Evolutionary conservation across 768 basidiomycete genomes (phyloP), one percentile per base, ranked within the genome.

Genomic region (Mycena olivaceomarginata): DNA sequence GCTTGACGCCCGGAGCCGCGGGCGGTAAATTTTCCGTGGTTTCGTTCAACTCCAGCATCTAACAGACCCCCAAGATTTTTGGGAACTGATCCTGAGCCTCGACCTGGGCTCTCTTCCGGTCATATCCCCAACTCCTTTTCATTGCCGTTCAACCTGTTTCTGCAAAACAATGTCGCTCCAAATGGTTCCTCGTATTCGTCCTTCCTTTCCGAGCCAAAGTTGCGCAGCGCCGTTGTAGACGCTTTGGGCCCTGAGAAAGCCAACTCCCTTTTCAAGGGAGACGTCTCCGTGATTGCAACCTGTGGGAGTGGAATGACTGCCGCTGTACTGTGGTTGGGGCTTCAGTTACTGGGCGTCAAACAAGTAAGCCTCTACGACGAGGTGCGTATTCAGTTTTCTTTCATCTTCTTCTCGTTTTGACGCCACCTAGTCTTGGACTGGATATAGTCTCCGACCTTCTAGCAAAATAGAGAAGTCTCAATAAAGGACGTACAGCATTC

Each of bases 301-400:
- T 99, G 98, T 86, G 98, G 98, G 67, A 98, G 96, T 82, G 98
- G 98, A 59, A 99, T 99, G 98, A 98, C 98, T n/a, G 98, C 98
- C 13, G 96, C 92, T 4, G 89, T 99, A 16, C 89, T 99, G 8
- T 99, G 98, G 98, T 89, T 99, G 74, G 97, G 96, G n/a, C 88
- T 98, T 77, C 92, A 95, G 83, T 81, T 95, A 48, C 81, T 97
- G 62, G 93, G 92, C 16, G 91, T 91, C 6, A 84, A 90, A 69
- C 87, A 88, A 31, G 87, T 94, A 53, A 91, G 91, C n/a, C 84
- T 99, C 13, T 99, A 99, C 82, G 98, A 99, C 80, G 98, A 99
- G 92, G 97, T 98, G 53, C 70, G 71, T 13, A 51, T 53, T 76
- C 18, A 62, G 57, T 45, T 69, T 37, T 18, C 11, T 16, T 25